A percentile compares a stretch with the other conserved stretches of the same genome.
phyloP scores from a whole-genome alignment of 352 stramenopile genomes.

The Globisporangium okanoganense region DNA sequence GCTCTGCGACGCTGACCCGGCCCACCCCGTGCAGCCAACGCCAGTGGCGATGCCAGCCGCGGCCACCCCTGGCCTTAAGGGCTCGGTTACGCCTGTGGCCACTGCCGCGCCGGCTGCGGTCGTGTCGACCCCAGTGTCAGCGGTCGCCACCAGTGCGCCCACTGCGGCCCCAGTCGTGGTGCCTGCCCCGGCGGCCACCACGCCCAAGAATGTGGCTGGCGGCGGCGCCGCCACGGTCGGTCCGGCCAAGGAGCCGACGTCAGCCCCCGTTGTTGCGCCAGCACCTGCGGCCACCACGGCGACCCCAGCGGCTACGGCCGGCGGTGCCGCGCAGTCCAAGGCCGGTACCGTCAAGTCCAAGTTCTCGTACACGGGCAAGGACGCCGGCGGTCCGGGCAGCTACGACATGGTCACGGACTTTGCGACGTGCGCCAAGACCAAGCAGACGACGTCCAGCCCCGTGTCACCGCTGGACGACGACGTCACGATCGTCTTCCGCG shows the following conservation, averaged over 20 bases:
- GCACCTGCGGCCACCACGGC: not conserved
- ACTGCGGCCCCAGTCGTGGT: constrained; percentile 1
- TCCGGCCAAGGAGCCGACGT: constrained; percentile 9
- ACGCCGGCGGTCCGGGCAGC: constrained; percentile 44
- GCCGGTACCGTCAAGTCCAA: constrained; percentile 32
- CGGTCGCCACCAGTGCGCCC: not conserved
- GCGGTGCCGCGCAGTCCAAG: constrained; percentile 24
- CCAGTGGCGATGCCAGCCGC: not conserved
- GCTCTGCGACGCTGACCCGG: constrained; percentile 8
- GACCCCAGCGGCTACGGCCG: constrained; percentile 1
- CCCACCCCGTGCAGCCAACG: not conserved
- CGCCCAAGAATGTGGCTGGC: constrained; percentile 1
- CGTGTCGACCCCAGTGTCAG: constrained; percentile 1
- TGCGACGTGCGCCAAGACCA: constrained; percentile 41
- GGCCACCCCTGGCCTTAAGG: constrained; percentile 7
- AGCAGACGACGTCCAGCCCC: constrained; percentile 32
- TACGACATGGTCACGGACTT: constrained; percentile 78
- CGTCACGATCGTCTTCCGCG: constrained; percentile 63
- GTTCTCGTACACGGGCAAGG: constrained; percentile 54
- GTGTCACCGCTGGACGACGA: constrained; percentile 65
- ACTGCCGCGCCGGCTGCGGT: not conserved
- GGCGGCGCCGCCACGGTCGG: constrained; percentile 5
- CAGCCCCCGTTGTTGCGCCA: constrained; percentile 11
- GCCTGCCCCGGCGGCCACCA: not conserved
- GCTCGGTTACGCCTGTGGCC: not conserved